Evolutionary conservation across 495 filamentous ascomycete genomes (phyloP).

Genomic region (Penicillium egyptiacum): DNA sequence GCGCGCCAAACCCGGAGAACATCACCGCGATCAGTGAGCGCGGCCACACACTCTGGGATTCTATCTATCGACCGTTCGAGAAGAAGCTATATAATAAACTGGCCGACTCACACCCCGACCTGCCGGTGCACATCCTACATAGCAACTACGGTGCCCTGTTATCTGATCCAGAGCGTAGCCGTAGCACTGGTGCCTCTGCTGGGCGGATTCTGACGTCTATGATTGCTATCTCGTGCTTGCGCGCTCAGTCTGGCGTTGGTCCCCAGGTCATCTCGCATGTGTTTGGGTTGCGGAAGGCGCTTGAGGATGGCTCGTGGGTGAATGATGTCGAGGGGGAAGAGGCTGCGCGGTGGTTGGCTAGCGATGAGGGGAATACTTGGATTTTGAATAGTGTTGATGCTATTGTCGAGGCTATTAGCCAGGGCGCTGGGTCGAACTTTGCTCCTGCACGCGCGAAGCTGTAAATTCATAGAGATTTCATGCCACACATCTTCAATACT

Average conservation of each 20-base stretch:
- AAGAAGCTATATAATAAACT: conserved; percentile 65
- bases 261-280: conserved; percentile 77
- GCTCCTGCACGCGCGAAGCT: conserved; percentile 55
- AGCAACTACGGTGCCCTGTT: conserved; percentile 69
- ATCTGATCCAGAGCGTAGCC: conserved; percentile 61
- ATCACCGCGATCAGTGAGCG: conserved; percentile 52
- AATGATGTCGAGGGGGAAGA: conserved; percentile 54
- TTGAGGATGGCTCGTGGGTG: conserved; percentile 61
- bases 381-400: conserved; percentile 66
- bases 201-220: conserved; percentile 67
- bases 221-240: conserved; percentile 66
- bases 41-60: conserved; percentile 65
- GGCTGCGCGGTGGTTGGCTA: conserved; percentile 63
- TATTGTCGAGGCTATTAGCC: conserved; percentile 63
- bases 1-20: conserved; percentile 38
- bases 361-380: conserved; percentile 73
- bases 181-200: conserved; percentile 48
- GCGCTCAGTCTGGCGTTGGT: conserved; percentile 74
- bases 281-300: conserved; percentile 70
- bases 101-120: conserved; percentile 67
- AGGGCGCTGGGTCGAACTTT: conserved; percentile 58
- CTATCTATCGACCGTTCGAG: conserved; percentile 71
- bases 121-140: conserved; percentile 73
- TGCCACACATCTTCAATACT: not conserved
- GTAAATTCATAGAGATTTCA: conserved; percentile 28